These are phyloP conservation scores for Emergomyces orientalis DNA, from an alignment of 2,329 filamentous ascomycete species.

Conservation along the genomic window DNA sequence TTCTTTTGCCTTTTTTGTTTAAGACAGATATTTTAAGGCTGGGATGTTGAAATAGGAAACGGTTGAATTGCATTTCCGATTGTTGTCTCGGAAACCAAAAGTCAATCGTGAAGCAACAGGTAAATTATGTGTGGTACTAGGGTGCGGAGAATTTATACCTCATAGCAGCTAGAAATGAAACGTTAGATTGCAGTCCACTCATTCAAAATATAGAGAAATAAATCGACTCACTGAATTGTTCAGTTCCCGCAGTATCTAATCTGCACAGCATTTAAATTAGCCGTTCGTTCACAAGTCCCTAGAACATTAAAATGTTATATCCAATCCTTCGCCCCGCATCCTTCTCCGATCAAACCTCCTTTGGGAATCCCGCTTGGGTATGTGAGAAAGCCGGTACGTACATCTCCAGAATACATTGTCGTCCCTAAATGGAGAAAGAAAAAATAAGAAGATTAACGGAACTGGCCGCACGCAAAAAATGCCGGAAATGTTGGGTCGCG, in stretches of 20 bases:
- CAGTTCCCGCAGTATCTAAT: slow-evolving; percentile 81
- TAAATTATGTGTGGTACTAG: slow-evolving; percentile 2
- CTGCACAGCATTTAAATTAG: slow-evolving; percentile 32
- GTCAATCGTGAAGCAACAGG: not conserved
- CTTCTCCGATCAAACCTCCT: not conserved
- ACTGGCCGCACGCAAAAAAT: not conserved
- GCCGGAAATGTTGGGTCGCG: not conserved
- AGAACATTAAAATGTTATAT: not conserved
- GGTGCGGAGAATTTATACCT: slow-evolving; percentile 35
- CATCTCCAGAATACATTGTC: slow-evolving; percentile 86
- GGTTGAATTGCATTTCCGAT: not conserved
- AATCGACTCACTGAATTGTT: slow-evolving; percentile 70
- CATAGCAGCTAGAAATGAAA: slow-evolving; percentile 42
- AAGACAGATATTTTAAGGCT: not conserved
- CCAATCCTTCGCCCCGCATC: not conserved
- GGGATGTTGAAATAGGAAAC: not conserved
- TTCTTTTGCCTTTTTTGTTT: no score
- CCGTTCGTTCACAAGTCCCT: slow-evolving; percentile 4
- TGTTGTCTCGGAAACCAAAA: not conserved
- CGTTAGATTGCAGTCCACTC: slow-evolving; percentile 6
- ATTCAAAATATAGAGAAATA: slow-evolving; percentile 1
- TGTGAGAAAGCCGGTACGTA: slow-evolving; percentile 38
- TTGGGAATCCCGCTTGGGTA: not conserved
- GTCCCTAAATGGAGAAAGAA: slow-evolving; percentile 49
- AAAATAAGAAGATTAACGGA: slow-evolving; percentile 1